Percentiles rank a stretch among this genome's conserved stretches.
Conservation (phyloP, 2,329 filamentous ascomycete species). For the Aschersonia sp. region DNA sequence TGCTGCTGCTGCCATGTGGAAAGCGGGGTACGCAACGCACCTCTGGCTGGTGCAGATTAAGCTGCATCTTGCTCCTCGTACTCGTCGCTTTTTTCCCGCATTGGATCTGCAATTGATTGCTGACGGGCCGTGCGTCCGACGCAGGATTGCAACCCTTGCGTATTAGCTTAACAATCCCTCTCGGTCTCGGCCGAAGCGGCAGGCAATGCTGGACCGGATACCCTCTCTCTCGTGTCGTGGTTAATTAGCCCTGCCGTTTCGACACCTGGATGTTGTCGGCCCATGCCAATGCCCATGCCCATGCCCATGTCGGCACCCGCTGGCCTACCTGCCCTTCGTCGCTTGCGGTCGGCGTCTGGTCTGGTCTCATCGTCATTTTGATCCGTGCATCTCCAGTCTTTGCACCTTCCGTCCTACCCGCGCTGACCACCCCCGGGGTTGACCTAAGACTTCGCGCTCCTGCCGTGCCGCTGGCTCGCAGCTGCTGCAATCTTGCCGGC, state of each 20-base stretch:
- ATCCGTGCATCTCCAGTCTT: too few species aligned
- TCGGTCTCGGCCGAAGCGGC: not conserved
- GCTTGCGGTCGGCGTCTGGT: too few species aligned
- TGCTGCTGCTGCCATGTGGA: too few species aligned
- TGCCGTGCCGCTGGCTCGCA: not conserved
- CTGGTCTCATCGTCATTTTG: too few species aligned
- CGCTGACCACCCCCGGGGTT: not conserved
- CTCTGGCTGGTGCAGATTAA: too few species aligned
- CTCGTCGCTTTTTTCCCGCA: too few species aligned
- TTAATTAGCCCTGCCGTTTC: not conserved
- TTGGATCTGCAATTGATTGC: too few species aligned
- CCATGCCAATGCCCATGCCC: not conserved
- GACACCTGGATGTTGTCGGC: too few species aligned
- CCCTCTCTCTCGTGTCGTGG: not conserved
- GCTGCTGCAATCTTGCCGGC: not conserved
- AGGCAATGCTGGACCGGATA: not conserved
- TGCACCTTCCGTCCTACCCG: not conserved
- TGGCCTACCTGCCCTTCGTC: not conserved
- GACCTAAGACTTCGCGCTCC: not conserved
- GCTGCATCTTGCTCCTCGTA: too few species aligned
- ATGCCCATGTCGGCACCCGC: not conserved
- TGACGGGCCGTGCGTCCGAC: not conserved
- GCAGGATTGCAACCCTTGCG: not conserved
- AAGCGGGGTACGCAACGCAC: too few species aligned
- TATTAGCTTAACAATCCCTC: too few species aligned